Conservation (phyloP, 208 protist species). For the Leishmania lainsoni region DNA sequence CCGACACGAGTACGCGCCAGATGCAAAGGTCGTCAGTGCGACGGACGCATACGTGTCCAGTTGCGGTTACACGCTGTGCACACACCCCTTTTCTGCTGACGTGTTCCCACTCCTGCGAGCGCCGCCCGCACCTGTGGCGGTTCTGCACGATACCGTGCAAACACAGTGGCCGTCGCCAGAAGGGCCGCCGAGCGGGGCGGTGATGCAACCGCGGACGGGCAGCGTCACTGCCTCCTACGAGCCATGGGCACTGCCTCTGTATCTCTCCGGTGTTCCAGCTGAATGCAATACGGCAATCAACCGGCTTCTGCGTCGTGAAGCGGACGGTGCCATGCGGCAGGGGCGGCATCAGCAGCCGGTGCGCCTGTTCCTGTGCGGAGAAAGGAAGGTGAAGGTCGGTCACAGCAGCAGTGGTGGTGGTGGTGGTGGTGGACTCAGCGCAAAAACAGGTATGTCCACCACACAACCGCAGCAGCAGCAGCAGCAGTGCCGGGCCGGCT, state of each 20-base stretch:
- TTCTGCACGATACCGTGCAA: slow-evolving; percentile 15
- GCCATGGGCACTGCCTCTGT: slow-evolving; percentile 30
- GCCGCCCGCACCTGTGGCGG: slow-evolving; percentile 1
- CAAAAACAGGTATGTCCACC: not conserved
- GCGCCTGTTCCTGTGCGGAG: slow-evolving; percentile 21
- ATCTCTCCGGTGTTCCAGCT: slow-evolving; percentile 27
- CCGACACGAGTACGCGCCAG: slow-evolving; percentile 27
- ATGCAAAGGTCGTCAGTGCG: slow-evolving; percentile 43
- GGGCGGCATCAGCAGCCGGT: slow-evolving; percentile 22
- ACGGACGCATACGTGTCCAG: slow-evolving; percentile 66
- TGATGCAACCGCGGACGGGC: not conserved
- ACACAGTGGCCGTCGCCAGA: slow-evolving; percentile 7
- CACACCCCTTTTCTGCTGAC: slow-evolving; percentile 49
- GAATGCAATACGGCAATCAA: slow-evolving; percentile 36
- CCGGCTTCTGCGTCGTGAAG: slow-evolving; percentile 28
- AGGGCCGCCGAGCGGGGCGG: not conserved
- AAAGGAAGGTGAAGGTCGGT: not conserved
- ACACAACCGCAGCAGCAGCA: slow-evolving; percentile 1
- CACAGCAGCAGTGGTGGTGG: not conserved
- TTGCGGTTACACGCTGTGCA: slow-evolving; percentile 72
- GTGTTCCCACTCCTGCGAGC: slow-evolving; percentile 42
- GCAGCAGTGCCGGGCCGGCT: slow-evolving; percentile 1
- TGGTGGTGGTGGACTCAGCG: not conserved
- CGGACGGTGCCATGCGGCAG: slow-evolving; percentile 12
- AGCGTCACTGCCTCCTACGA: not conserved